Percentiles rank a stretch among this genome's conserved stretches.
Evolutionary conservation across 2,329 filamentous ascomycete genomes (phyloP).

Genomic region (Polychaeton citri): DNA sequence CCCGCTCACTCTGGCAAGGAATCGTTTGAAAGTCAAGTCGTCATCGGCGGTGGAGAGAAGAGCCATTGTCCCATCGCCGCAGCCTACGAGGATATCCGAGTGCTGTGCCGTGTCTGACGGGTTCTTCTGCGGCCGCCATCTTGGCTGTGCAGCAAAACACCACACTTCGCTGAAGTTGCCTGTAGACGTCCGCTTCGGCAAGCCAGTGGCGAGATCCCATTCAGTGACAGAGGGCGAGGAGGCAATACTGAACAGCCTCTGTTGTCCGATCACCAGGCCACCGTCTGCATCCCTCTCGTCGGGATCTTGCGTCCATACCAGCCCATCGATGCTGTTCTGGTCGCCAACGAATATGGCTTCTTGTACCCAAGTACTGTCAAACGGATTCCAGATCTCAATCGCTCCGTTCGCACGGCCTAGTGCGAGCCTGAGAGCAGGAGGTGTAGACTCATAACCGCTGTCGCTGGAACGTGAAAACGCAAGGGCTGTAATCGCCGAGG

Average conservation of each 20-base stretch:
- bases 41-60: constrained; percentile 76
- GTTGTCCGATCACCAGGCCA: constrained; percentile 51
- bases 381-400: constrained; percentile 95
- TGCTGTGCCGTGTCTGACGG: constrained; percentile 15
- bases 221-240: constrained; percentile 87
- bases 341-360: constrained; percentile 67
- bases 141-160: constrained; percentile 83
- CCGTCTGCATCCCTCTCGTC: constrained; percentile 54
- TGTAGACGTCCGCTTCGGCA: constrained; percentile 67
- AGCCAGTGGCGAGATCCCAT: constrained; percentile 76
- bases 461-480: constrained; percentile 72
- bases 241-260: constrained; percentile 90
- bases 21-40: constrained; percentile 65
- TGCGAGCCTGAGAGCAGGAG: constrained; percentile 59
- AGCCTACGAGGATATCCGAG: constrained; percentile 68
- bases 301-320: constrained; percentile 83
- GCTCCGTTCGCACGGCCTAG: constrained; percentile 88
- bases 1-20: constrained; percentile 61
- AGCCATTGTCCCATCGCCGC: constrained; percentile 79
- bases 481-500: constrained; percentile 83
- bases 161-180: constrained; percentile 94
- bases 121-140: constrained; percentile 26
- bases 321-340: constrained; percentile 66
- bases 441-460: constrained; percentile 22
- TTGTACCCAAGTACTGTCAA: constrained; percentile 72